Evolutionary conservation across 768 basidiomycete species (phyloP).

Genomic region (Lactarius tabidus): DNA sequence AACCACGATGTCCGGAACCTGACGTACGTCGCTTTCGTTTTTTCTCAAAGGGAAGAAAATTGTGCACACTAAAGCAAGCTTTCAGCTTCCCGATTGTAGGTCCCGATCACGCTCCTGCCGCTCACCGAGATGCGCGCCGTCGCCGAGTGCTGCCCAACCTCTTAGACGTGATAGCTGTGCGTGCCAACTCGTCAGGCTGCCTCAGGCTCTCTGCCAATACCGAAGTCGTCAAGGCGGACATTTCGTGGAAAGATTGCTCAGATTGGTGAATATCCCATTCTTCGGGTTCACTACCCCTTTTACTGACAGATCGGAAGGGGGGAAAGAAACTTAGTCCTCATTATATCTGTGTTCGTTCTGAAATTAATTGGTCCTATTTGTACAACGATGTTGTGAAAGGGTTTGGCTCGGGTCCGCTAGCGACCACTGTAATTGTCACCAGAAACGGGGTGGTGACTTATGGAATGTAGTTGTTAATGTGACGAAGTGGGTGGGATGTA

Average conservation of each 20-base stretch:
- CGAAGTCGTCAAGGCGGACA: slow-evolving; percentile 73
- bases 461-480: too few species aligned
- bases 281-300: not conserved
- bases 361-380: too few species aligned
- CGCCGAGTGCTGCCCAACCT: slow-evolving; percentile 68
- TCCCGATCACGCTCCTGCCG: slow-evolving; percentile 73
- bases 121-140: slow-evolving; percentile 74
- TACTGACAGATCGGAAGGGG: too few species aligned
- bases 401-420: too few species aligned
- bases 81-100: slow-evolving; percentile 38
- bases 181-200: slow-evolving; percentile 61
- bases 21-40: slow-evolving; percentile 48
- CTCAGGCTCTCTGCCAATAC: slow-evolving; percentile 56
- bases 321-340: too few species aligned
- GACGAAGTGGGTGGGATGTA: too few species aligned
- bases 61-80: not conserved
- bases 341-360: too few species aligned
- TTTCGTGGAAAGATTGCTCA: slow-evolving; percentile 70
- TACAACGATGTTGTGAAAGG: too few species aligned
- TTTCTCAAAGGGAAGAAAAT: not conserved
- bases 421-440: too few species aligned
- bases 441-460: too few species aligned
- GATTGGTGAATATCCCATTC: slow-evolving; percentile 38
- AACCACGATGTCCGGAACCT: slow-evolving; percentile 83
- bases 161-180: slow-evolving; percentile 63